Evolutionary conservation across 2,329 filamentous ascomycete genomes (phyloP), one percentile per base, ranked within the genome.

Genomic region (Phyllosticta paracitricarpa): DNA sequence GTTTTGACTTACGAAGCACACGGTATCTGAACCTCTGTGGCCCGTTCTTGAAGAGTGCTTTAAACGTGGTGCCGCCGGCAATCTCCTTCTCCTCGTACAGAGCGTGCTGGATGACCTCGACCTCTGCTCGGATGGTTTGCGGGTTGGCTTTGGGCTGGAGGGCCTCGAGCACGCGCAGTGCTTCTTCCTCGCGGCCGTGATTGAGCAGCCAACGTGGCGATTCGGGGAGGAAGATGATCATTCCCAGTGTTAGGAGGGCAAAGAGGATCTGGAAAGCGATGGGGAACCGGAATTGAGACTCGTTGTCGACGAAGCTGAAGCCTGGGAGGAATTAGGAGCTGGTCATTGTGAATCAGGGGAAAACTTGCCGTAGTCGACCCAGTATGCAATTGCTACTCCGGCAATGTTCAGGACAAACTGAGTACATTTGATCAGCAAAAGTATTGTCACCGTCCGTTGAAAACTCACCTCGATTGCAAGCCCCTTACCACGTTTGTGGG

Each of bases 131-230:
- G 14, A 68, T 59, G 17, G 57, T 64, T 6, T 67, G 63, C 26
- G 63, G 56, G 30, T 65, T 58, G 53, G 61, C 61, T 48, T 63
- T 54, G 51, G 76, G 70, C 35, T 71, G 67, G 0, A 72, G 68
- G 5, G 66, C 66, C 56, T 58, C 61, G 8, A 75, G 67, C 1
- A 83, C 76, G 4, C 75, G 69, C 26, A 78, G 73, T 1, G 81
- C 82, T 65, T 84, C 77, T 25, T 82, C 81, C 6, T 76, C 71
- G 12, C 78, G 77, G 51, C 80, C 79, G 33, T 81, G 76, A 62
- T 76, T 75, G 57, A 82, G 78, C n/a, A 84, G 72, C 82, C 82
- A 84, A 62, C 82, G 72, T 1, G 83, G 83, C 0, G 81, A 83
- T 65, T 85, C 83, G 0, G 82, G 82, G 2, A 84, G 72, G 62